phyloP scores from a whole-genome alignment of 768 basidiomycete species.

The Psilocybe cyanescens region DNA sequence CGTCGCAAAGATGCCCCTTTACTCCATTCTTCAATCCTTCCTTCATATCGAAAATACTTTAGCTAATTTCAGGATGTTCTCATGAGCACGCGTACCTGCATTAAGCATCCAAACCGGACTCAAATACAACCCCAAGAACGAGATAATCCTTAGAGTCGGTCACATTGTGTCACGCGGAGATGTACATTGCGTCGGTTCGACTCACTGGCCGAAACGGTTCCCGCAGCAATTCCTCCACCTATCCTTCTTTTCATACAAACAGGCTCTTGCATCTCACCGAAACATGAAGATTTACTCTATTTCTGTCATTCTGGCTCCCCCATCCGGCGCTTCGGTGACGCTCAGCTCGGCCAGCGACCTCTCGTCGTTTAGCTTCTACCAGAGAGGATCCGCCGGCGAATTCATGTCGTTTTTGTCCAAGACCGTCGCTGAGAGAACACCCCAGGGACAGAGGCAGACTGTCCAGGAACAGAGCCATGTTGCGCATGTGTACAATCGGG shows the following conservation, averaged over 20 bases:
- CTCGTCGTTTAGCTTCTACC: constrained; percentile 93
- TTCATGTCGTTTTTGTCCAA: constrained; percentile 94
- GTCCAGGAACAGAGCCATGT: constrained; percentile 93
- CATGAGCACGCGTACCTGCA: too few species aligned
- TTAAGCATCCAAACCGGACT: too few species aligned
- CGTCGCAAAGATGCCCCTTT: too few species aligned
- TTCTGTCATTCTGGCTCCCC: constrained; percentile 68
- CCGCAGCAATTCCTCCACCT: not conserved
- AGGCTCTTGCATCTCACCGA: not conserved
- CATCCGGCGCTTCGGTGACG: constrained; percentile 62
- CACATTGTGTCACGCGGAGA: too few species aligned
- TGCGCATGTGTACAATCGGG: constrained; percentile 92
- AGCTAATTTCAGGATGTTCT: too few species aligned
- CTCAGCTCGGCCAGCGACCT: constrained; percentile 79
- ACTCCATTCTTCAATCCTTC: too few species aligned
- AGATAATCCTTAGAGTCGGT: too few species aligned
- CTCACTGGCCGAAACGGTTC: not conserved
- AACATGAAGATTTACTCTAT: constrained; percentile 88
- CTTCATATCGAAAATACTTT: too few species aligned
- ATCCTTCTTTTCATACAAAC: too few species aligned
- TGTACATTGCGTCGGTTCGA: not conserved
- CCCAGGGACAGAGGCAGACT: constrained; percentile 87
- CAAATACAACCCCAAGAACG: too few species aligned
- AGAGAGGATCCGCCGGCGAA: constrained; percentile 83
- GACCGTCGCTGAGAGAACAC: constrained; percentile 90